phyloP scores from a whole-genome alignment of 2,329 filamentous ascomycete species.

The Fusarium mexicanum region DNA sequence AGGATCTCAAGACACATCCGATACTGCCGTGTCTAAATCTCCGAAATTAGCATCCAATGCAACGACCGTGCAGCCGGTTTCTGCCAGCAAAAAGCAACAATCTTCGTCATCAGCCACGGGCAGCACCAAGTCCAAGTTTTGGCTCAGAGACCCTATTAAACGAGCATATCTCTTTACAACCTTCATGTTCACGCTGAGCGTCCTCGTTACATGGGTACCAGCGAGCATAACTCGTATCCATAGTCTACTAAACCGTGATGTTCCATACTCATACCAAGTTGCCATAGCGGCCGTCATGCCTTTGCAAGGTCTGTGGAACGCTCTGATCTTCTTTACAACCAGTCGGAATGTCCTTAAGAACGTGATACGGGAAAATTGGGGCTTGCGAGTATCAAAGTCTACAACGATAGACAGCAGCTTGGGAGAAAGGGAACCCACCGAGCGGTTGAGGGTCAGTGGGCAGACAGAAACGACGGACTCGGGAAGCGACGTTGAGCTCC shows the following conservation, averaged over 20 bases:
- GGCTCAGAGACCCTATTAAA: not conserved
- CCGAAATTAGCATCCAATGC: not conserved
- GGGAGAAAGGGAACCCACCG: not conserved
- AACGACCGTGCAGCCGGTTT: not conserved
- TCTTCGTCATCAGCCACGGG: not conserved
- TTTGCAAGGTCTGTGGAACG: not conserved
- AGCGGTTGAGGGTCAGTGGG: not conserved
- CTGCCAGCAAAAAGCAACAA: not conserved
- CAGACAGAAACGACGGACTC: not conserved
- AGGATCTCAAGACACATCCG: fast-evolving
- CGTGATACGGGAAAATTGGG: fast-evolving
- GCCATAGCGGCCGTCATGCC: not conserved
- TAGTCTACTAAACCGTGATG: not conserved
- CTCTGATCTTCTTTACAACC: not conserved
- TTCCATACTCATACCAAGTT: not conserved
- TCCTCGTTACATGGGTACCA: not conserved
- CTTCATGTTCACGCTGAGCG: not conserved
- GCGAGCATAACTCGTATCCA: not conserved
- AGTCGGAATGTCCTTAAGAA: not conserved
- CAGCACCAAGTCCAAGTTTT: not conserved
- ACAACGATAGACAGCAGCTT: not conserved
- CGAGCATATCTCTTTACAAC: not conserved
- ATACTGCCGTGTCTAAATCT: not conserved
- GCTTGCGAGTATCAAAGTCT: not conserved
- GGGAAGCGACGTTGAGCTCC: too few species aligned